Evolutionary conservation across 202 grass and related monocot species (phyloP).

Genomic region (Eragrostis tef): DNA sequence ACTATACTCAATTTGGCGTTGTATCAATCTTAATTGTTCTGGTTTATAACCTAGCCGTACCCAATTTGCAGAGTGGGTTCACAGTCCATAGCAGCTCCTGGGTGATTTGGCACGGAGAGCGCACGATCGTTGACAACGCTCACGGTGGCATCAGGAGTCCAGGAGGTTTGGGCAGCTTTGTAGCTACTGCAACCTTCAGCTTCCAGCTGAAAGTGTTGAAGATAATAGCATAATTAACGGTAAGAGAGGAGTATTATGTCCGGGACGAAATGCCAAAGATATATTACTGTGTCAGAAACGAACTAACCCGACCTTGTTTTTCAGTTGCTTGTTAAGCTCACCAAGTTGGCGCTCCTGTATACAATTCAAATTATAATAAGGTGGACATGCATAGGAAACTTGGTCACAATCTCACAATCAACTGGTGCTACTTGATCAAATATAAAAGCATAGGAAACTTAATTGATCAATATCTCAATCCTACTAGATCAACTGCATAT

Average conservation of each 20-base stretch:
- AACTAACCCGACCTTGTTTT: constrained; percentile 43
- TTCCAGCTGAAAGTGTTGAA: constrained; percentile 49
- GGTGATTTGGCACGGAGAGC: constrained; percentile 41
- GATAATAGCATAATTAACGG: not conserved
- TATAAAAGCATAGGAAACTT: not conserved
- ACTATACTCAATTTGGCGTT: not conserved
- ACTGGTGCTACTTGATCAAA: not conserved
- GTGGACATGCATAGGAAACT: not conserved
- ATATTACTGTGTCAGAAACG: not conserved
- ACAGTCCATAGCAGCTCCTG: constrained; percentile 45
- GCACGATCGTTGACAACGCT: not conserved
- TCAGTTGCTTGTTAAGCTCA: constrained; percentile 76
- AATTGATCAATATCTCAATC: not conserved
- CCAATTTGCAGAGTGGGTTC: constrained; percentile 71
- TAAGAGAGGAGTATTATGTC: not conserved
- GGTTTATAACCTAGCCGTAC: constrained; percentile 24
- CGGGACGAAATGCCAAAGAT: not conserved
- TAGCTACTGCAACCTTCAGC: constrained; percentile 56
- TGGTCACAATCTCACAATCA: not conserved
- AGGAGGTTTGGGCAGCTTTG: constrained; percentile 55
- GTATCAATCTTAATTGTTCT: not conserved
- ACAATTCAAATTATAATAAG: not conserved
- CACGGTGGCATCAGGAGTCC: constrained; percentile 34
- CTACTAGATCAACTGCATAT: not conserved
- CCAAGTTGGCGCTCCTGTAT: constrained; percentile 66